Base-by-base conservation (phyloP, 768 basidiomycete species). In the Sporobolomyces phaffii region DNA sequence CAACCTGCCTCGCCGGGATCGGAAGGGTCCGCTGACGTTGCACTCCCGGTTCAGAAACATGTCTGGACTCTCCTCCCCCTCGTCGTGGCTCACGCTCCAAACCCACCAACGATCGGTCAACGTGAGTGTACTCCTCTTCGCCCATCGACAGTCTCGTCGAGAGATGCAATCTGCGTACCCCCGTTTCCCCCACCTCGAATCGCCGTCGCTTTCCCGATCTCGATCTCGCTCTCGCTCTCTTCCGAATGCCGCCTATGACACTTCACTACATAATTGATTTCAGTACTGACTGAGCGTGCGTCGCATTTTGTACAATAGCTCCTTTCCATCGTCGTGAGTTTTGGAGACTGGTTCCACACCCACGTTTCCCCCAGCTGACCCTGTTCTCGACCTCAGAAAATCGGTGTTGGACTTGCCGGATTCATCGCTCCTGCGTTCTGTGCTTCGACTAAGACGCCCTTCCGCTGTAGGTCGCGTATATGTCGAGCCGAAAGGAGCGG, bases 61-160 rank as follows among this genome's bases (percentile, higher is more conserved):
- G 70, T 72, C 70, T 24, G 70, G 65, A 44, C 60, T 72, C 40
- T 68, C 65, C 28, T 72, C 70, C 8, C 70, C 70, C n/a, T 26
- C 62, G 8, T 61, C 70, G 36, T 61, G 64, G 56, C 52, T 72
- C 63, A 72, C 70, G 45, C 52, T 64, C 54, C 57, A 62, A 51
- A 57, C 63, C 60, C 45, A 57, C 54, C 58, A 56, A 44, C 64
- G 63, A 33, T 38, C 63, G 28, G 61, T 72, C 60, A 64, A 72
- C 56, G 69, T 65, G 34, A 38, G 65, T 60, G 13, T 24, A 34
- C 17, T 6, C 28, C 28, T 17, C n/a, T 28, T 5, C 38, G 38
- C 38, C 38, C 10, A n/a, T n/a, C n/a, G n/a, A n/a, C n/a, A n/a
- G n/a, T n/a, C n/a, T n/a, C n/a, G n/a, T n/a, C n/a, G n/a, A n/a